Evolutionary conservation across 306 rosid genomes (phyloP), one percentile per base, ranked within the genome.

Genomic region (Dryas drummondii): DNA sequence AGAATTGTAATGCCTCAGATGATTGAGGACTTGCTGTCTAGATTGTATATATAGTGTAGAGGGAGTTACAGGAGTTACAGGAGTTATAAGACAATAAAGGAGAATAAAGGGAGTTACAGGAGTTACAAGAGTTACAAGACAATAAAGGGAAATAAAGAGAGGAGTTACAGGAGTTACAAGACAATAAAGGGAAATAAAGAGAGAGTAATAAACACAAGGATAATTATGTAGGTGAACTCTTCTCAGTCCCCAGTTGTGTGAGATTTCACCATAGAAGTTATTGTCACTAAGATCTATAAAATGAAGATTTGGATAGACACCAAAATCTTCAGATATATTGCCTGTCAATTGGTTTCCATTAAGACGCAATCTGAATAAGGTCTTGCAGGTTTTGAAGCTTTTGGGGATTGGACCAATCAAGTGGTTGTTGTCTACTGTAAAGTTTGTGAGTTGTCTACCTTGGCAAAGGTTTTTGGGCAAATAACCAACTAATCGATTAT

Each of bases 281-380:
- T 54, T 76, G 56, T 5, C 40, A 44, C 79, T 75, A 32, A 86
- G 16, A 71, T 86, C 83, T 22, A 82, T 27, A 58, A 77, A 82
- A 54, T 70, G 52, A 16, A 86, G 70, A 14, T 59, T 65, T 5
- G 86, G 89, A 66, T 82, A 82, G 59, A 82, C 51, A 5, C 89
- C 82, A 7, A 82, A 85, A 9, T 63, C 79, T 80, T 80, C 81
- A 0, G 86, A 79, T 53, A 85, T 9, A 17, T 85, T 66, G 3
- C 79, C 89, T 14, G 2, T 13, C 16, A 85, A 76, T 11, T 65
- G 70, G 80, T 85, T 85, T 4, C 66, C 66, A 17, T 82, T 62
- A 9, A 85, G 82, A 7, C 80, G 69, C 11, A 84, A 50, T 47
- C 75, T 75, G 3, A 70, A 15, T 48, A 80, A 47, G 76, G 72